Base-by-base conservation (phyloP, 495 filamentous ascomycete species). In the Lepidopterella palustris region DNA sequence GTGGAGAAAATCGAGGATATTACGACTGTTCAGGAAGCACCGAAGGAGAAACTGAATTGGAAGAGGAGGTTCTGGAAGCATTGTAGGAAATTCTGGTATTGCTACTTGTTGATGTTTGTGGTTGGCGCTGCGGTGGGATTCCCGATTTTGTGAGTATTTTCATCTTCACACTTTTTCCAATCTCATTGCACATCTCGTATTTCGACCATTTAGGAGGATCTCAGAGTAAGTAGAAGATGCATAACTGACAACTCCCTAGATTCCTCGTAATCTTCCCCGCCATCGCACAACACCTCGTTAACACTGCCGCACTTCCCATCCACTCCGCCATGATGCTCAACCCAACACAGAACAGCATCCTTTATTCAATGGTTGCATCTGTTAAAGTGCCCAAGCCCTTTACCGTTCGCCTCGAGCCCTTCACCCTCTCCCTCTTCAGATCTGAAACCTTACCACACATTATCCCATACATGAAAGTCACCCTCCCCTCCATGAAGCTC, bases 241-340 rank as follows among this genome's bases (percentile, higher is more conserved):
- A 10, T 1, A 49, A 10, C 45, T 49, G 24, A 49, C 31, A 23
- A 23, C 21, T 11, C 24, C 11, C 10, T 10, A 49, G 45, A 49
- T 77, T 63, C 64, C 56, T 57, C 58, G 74, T 70, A n/a, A 67
- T 72, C 18, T 63, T 73, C 26, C 76, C 75, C 9, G 75, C 72
- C 10, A 72, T 77, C n/a, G 71, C 71, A 1, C 75, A 78, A 50
- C 53, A 67, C 25, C 72, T 78, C n/a, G 71, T 78, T 26, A 40
- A 75, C 39, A 40, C 70, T n/a, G 75, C 73, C 18, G 40, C 65
- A 6, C 69, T 78, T 42, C 73, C 73, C 1, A 66, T 78, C n/a
- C 69, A 64, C 26, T 58, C 64, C 1, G 75, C 73, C 1, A 31
- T 69, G 21, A 74, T 78, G 39, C 60, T 73, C 23, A 64, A 71